A percentile compares a stretch with the other conserved stretches of the same genome.
These are phyloP conservation scores for Diaporthe sp. DNA, from an alignment of 2,329 filamentous ascomycete genomes.

Conservation along the genomic window DNA sequence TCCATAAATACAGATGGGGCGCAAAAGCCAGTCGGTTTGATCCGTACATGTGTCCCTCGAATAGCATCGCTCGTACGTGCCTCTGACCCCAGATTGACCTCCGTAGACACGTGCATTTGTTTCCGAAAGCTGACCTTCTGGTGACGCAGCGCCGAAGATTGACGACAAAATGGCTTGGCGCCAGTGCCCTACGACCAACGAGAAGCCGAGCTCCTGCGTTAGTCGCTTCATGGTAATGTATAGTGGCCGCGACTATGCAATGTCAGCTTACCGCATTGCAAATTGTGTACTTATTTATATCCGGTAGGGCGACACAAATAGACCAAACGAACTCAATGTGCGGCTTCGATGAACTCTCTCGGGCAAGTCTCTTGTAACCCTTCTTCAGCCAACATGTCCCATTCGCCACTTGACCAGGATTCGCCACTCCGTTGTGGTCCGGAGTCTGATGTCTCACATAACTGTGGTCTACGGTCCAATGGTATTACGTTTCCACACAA, in stretches of 20 bases:
- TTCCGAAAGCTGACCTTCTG: slow-evolving; percentile 23
- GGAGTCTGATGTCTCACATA: neutral
- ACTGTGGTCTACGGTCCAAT: neutral
- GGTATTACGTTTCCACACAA: neutral
- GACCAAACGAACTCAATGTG: slow-evolving; percentile 14
- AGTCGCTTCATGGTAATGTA: slow-evolving; percentile 13
- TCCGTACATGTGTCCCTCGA: neutral
- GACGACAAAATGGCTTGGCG: slow-evolving; percentile 13
- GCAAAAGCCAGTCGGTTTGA: slow-evolving; percentile 24
- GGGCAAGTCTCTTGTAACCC: neutral
- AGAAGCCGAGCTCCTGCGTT: slow-evolving; percentile 8
- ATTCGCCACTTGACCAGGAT: neutral
- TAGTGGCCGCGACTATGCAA: slow-evolving; percentile 26
- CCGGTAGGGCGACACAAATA: slow-evolving; percentile 17
- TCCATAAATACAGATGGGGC: slow-evolving; percentile 14
- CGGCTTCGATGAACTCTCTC: neutral
- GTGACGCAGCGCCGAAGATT: neutral
- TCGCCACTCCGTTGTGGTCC: neutral
- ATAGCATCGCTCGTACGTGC: neutral
- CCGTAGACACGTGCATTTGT: neutral
- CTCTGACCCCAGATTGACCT: neutral
- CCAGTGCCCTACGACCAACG: neutral
- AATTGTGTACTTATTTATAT: slow-evolving; percentile 24
- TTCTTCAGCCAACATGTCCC: neutral
- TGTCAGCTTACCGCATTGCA: slow-evolving; percentile 25